Conservation (phyloP, 2,329 filamentous ascomycete species). For the Cadophora sp. region DNA sequence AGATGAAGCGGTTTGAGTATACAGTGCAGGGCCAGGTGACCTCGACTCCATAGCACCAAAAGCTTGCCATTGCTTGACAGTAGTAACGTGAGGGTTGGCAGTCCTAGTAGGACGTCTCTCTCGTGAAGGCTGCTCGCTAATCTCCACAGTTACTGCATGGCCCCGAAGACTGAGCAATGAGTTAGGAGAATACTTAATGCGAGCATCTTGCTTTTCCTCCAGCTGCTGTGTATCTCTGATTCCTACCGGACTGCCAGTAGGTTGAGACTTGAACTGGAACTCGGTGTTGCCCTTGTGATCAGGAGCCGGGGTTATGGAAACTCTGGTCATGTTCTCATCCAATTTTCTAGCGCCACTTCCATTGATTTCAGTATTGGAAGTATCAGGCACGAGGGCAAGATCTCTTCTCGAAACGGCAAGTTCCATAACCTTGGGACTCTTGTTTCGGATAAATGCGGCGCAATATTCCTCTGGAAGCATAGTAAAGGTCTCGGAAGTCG, state of each 20-base stretch:
- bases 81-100: not conserved
- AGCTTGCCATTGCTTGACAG: conserved; percentile 1
- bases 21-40: not conserved
- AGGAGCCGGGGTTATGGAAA: not conserved
- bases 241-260: not conserved
- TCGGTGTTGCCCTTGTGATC: not conserved
- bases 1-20: not conserved
- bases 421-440: conserved; percentile 11
- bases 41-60: not conserved
- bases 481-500: not conserved
- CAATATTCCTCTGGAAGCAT: conserved; percentile 2
- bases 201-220: not conserved
- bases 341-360: not conserved
- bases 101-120: not conserved
- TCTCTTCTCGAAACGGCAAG: conserved; percentile 6
- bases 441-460: not conserved
- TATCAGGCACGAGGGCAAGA: not conserved
- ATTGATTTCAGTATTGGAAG: not conserved
- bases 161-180: not conserved
- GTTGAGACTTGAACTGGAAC: not conserved
- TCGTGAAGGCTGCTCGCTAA: conserved; percentile 4
- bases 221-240: no score
- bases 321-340: not conserved
- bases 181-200: conserved; percentile 14
- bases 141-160: conserved; percentile 11